These are phyloP conservation scores for Phytophthora citricola DNA, from an alignment of 352 stramenopile genomes.

Conservation along the genomic window DNA sequence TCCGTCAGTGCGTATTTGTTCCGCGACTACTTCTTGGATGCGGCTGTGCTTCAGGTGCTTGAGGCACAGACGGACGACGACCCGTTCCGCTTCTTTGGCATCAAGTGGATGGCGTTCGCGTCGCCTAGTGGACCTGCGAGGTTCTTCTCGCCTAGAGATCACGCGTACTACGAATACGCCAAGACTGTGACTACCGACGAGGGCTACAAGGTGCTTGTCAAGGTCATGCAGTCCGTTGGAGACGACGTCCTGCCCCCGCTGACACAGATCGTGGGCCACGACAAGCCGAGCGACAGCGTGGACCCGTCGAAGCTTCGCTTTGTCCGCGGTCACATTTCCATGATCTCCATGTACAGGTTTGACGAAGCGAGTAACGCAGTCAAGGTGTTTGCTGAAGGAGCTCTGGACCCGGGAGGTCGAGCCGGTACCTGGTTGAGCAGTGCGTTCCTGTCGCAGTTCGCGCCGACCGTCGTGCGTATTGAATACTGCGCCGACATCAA, in stretches of 20 bases:
- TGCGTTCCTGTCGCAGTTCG: slow-evolving; percentile 70
- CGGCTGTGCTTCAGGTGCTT: slow-evolving; percentile 65
- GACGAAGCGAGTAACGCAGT: slow-evolving; percentile 60
- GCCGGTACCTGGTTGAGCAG: slow-evolving; percentile 60
- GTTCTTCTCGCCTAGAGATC: slow-evolving; percentile 65
- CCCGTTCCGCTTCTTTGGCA: slow-evolving; percentile 75
- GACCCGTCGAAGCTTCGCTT: slow-evolving; percentile 54
- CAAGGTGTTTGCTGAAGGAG: slow-evolving; percentile 74
- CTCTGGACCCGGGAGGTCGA: slow-evolving; percentile 56
- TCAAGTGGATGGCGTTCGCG: slow-evolving; percentile 75
- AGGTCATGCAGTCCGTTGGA: slow-evolving; percentile 65
- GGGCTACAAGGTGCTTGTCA: slow-evolving; percentile 66
- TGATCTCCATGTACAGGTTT: slow-evolving; percentile 70
- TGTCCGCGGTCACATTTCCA: slow-evolving; percentile 60
- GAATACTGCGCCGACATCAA: slow-evolving; percentile 80
- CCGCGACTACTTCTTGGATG: slow-evolving; percentile 73
- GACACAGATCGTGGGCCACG: slow-evolving; percentile 33
- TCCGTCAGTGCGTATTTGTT: slow-evolving; percentile 64
- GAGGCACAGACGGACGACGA: slow-evolving; percentile 69
- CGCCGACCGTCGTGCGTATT: slow-evolving; percentile 63
- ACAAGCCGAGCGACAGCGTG: slow-evolving; percentile 36
- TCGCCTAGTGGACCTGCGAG: slow-evolving; percentile 46
- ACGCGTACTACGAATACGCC: slow-evolving; percentile 69
- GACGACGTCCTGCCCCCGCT: slow-evolving; percentile 51
- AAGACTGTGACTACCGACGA: slow-evolving; percentile 49